Percentiles rank a stretch among this genome's conserved stretches.
These are phyloP conservation scores for Yamadazyma philogaea DNA, from an alignment of 805 yeast species.

Conservation along the genomic window DNA sequence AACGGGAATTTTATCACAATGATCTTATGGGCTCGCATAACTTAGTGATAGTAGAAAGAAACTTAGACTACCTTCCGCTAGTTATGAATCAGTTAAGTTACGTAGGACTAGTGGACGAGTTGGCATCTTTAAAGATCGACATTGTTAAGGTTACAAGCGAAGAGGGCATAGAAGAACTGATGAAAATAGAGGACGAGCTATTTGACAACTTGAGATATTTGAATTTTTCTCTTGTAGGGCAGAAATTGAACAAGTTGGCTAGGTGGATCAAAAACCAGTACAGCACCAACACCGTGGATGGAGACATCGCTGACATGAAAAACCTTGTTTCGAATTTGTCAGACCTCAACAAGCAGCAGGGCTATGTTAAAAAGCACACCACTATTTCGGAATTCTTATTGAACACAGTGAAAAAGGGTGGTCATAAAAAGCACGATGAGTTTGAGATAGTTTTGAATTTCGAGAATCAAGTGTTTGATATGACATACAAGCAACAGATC, in stretches of 20 bases:
- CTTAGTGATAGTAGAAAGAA: slow-evolving; percentile 74
- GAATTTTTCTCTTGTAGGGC: slow-evolving; percentile 81
- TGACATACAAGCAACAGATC: slow-evolving; percentile 34
- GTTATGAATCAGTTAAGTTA: slow-evolving; percentile 76
- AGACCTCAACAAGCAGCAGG: slow-evolving; percentile 63
- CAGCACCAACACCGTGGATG: slow-evolving; percentile 19
- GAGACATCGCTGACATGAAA: slow-evolving; percentile 50
- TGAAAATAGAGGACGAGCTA: slow-evolving; percentile 45
- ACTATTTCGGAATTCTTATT: slow-evolving; percentile 65
- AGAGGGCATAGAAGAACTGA: slow-evolving; percentile 15
- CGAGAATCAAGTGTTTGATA: slow-evolving; percentile 65
- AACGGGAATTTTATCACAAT: slow-evolving; percentile 32
- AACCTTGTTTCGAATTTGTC: slow-evolving; percentile 69
- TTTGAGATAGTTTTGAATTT: slow-evolving; percentile 52
- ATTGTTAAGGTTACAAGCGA: slow-evolving; percentile 20
- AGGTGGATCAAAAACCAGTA: slow-evolving; percentile 65
- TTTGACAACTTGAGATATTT: slow-evolving; percentile 53
- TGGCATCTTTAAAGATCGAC: slow-evolving; percentile 49
- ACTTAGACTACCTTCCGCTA: slow-evolving; percentile 69
- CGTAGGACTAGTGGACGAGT: slow-evolving; percentile 76
- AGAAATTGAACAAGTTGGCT: slow-evolving; percentile 66
- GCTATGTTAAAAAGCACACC: slow-evolving; percentile 69
- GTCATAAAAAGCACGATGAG: slow-evolving; percentile 22
- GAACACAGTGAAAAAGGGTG: slow-evolving; percentile 34
- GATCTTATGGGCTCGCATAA: slow-evolving; percentile 56